Evolutionary conservation across 2,329 filamentous ascomycete species (phyloP), one percentile per base, ranked within the genome.

Genomic region (Lecanicillium sp.): DNA sequence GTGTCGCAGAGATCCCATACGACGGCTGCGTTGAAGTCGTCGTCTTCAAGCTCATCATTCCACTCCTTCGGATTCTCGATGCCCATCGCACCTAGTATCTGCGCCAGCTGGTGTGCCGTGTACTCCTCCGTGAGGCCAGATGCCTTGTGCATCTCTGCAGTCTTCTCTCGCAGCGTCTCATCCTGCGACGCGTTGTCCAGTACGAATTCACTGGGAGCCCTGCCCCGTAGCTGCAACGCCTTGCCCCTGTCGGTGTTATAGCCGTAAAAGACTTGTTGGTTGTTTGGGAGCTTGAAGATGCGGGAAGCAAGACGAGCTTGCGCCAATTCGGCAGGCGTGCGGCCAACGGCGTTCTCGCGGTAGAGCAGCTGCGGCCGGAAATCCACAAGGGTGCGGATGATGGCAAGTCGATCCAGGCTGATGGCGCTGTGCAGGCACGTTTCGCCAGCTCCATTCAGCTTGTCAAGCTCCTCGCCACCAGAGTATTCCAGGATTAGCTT

Each of bases 321-420:
- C 0, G 83, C 79, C 41, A 87, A 66, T 56, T 93, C 87, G 23
- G 75, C 72, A 0, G 87, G 84, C 0, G 87, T 93, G 14, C 78
- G 75, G 2, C 88, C 88, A 0, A 86, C 86, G 0, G 86, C 79
- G 55, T 90, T 90, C 61, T 93, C 88, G 19, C 82, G 77, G 55
- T 78, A 74, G 0, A 89, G 67, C 2, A 90, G 69, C 21, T 72
- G 70, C 0, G 83, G 78, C 15, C 77, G 71, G 54, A 68, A 68
- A 9, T 76, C 67, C 10, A 90, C 64, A 3, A 86, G 57, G 3
- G 68, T 57, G 12, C 68, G 63, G 32, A 68, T 56, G 1, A 75
- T 55, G 29, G 58, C 59, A 7, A 68, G 54, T 29, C 66, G 54
- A 11, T 64, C 56, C 7, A 63, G 60, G 47, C 65, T 60, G 17